Evolutionary conservation across 106 monocot genomes (phyloP).

Genomic region (Agapanthus africanus): DNA sequence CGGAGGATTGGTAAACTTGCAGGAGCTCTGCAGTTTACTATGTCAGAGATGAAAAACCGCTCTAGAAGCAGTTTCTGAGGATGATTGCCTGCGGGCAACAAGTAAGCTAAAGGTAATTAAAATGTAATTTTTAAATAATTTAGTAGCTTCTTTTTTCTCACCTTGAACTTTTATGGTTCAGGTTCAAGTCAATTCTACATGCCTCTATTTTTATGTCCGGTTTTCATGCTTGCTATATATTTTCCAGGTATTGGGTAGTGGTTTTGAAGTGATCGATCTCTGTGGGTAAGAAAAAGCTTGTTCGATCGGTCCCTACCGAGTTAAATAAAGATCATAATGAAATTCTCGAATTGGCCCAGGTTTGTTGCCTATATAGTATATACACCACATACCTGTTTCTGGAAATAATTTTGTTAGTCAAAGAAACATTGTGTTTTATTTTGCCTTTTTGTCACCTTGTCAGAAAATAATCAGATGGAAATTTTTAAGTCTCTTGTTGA

Average conservation of each 20-base stretch:
- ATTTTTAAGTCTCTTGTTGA: too few relatives aligned
- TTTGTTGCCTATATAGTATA: constrained; percentile 20
- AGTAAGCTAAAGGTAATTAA: constrained; percentile 76
- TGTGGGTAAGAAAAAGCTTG: constrained; percentile 78
- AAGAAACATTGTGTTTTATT: too few relatives aligned
- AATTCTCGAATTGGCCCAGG: constrained; percentile 96
- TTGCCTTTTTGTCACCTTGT: too few relatives aligned
- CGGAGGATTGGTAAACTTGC: constrained; percentile 85
- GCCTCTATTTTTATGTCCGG: background rate
- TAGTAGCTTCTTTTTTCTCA: background rate
- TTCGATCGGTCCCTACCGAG: constrained; percentile 92
- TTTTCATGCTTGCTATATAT: constrained; percentile 6
- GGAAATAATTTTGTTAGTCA: too few relatives aligned
- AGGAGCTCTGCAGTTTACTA: constrained; percentile 66
- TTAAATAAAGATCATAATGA: constrained; percentile 96
- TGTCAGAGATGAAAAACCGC: constrained; percentile 67
- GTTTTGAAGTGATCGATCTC: constrained; percentile 89
- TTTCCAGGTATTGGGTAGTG: constrained; percentile 77
- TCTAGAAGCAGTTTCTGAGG: constrained; percentile 76
- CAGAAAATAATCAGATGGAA: too few relatives aligned
- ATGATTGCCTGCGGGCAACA: constrained; percentile 94
- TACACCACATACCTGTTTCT: background rate
- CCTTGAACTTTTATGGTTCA: background rate
- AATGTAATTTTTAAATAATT: background rate
- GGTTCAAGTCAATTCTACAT: background rate